Base-by-base conservation (phyloP, 345 rosid genomes). In the Eucalyptus paniculata region DNA sequence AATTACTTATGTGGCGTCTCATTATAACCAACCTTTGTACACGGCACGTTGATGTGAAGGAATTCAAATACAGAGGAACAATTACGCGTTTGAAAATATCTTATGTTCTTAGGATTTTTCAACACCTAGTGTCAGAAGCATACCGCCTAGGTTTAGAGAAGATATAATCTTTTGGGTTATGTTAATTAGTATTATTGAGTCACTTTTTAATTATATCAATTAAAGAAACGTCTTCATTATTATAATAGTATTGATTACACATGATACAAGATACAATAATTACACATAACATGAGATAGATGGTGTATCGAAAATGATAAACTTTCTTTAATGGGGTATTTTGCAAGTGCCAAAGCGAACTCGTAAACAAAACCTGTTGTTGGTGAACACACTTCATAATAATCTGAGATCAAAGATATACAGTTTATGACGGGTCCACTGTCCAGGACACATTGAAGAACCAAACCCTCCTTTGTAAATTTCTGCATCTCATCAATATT, bases 1-100 rank as follows among this genome's bases (percentile, higher is more conserved):
- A 60, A 34, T 34, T 37, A 2, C 2, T 10, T 34, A 40, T 10
- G 14, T 11, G 4, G 3, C 3, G 0, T 62, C 4, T 6, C 2
- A 8, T 62, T 30, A 6, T 62, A 0, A 62, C 37, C 18, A 2
- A 8, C 13, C 18, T 14, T 62, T 62, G 9, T 30, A 53, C 58
- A 53, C 0, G 1, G 58, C 58, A 53, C 0, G 4, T 72, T 72
- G 40, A 37, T 34, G 26, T 19, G 82, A 21, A 37, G 44, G 15
- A 23, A 34, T 72, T 19, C 26, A 72, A 18, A 37, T 72, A 19
- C 15, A 37, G 2, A 3, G 82, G 1, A 18, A 72, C 82, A 37
- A 34, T 37, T 37, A 34, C 0, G 15, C 0, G 2, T 72, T 72
- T 37, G 8, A 72, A 34, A 69, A 69, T 34, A 69, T 32, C 24